Conservation (phyloP, 495 filamentous ascomycete genomes). For the Podospora fimiseda region DNA sequence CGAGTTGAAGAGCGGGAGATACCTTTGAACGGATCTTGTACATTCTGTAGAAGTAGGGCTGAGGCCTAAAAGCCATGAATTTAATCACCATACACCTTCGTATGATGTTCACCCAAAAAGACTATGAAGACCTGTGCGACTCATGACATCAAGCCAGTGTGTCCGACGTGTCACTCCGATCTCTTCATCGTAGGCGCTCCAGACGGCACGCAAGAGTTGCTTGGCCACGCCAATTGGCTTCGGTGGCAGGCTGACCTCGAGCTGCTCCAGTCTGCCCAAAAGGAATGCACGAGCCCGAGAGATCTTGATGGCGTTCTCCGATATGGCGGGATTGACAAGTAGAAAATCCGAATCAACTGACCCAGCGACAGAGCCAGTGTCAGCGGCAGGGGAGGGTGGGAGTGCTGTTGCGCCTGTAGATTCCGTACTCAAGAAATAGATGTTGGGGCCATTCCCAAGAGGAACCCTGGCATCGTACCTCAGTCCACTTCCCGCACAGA, state of each 20-base stretch:
- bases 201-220: slow-evolving; percentile 25
- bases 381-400: not conserved
- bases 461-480: slow-evolving; percentile 23
- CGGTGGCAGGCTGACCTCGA: slow-evolving; percentile 26
- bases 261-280: slow-evolving; percentile 23
- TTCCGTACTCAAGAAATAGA: slow-evolving; percentile 15
- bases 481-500: slow-evolving; percentile 29
- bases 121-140: slow-evolving; percentile 25
- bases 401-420: not conserved
- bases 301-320: slow-evolving; percentile 18
- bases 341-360: not conserved
- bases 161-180: slow-evolving; percentile 23
- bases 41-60: too few species aligned
- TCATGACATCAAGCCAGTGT: slow-evolving; percentile 34
- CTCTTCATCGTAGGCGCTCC: slow-evolving; percentile 29
- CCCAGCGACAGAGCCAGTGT: not conserved
- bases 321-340: not conserved
- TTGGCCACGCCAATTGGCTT: slow-evolving; percentile 30
- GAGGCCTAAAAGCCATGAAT: too few species aligned
- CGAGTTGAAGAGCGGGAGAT: too few species aligned
- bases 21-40: not conserved
- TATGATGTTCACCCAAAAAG: slow-evolving; percentile 22
- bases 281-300: slow-evolving; percentile 22
- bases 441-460: slow-evolving; percentile 9
- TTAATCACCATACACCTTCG: too few species aligned